Conservation (phyloP, 1,284 basidiomycete genomes). For the Anthracocystis walkeri region DNA sequence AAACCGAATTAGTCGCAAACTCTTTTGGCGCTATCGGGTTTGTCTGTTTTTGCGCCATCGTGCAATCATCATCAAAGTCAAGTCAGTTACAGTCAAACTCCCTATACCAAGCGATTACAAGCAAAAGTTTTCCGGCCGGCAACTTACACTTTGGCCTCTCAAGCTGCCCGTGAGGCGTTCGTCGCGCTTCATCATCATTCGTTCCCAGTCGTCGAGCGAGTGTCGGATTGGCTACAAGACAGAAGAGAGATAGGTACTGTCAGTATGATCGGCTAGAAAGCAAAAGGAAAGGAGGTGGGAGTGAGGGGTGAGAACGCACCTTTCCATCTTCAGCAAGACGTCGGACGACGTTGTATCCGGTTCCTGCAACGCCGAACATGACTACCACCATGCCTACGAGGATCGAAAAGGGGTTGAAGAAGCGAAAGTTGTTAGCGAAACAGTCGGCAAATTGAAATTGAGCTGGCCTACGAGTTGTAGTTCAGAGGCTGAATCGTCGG, state of each 20-base stretch:
- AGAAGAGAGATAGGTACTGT: neutral
- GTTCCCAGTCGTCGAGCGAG: constrained; percentile 68
- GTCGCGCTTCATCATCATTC: constrained; percentile 69
- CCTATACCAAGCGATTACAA: neutral
- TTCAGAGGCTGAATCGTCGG: too few species aligned
- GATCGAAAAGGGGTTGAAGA: neutral
- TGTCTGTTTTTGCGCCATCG: constrained; percentile 30
- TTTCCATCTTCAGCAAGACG: constrained; percentile 67
- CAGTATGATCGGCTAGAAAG: neutral
- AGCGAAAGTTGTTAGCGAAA: neutral
- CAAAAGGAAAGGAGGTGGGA: neutral
- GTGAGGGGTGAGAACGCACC: constrained; percentile 42
- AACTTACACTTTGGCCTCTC: constrained; percentile 68
- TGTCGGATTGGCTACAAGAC: constrained; percentile 59
- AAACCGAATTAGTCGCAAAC: constrained; percentile 67
- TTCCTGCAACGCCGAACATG: constrained; percentile 69
- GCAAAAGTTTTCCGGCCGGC: neutral
- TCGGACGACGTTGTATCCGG: constrained; percentile 65
- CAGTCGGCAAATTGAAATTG: too few species aligned
- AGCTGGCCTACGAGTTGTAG: too few species aligned
- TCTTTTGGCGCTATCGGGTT: constrained; percentile 62
- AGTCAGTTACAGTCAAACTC: too few species aligned
- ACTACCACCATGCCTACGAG: constrained; percentile 60
- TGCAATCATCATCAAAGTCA: too few species aligned
- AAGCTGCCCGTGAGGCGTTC: constrained; percentile 65